These are phyloP conservation scores for Penicillium rolfsii DNA, from an alignment of 2,329 filamentous ascomycete species.

Conservation along the genomic window DNA sequence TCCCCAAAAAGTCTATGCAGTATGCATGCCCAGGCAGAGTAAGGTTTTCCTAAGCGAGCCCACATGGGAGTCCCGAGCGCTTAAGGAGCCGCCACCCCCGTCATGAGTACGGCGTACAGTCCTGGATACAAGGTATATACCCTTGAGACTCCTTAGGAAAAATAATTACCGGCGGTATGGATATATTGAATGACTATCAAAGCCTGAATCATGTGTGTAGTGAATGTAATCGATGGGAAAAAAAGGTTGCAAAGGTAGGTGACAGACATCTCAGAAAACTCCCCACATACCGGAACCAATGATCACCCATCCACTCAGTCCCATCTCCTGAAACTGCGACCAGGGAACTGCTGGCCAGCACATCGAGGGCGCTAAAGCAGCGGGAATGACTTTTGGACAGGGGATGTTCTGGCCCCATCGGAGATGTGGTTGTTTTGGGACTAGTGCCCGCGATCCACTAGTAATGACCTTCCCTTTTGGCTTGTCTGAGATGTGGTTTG, in stretches of 20 bases:
- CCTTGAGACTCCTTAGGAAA: not conserved
- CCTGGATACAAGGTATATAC: not conserved
- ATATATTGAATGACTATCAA: not conserved
- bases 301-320: not conserved
- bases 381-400: not conserved
- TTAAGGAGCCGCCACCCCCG: slow-evolving; percentile 25
- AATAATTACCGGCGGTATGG: not conserved
- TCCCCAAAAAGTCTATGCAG: not conserved
- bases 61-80: slow-evolving; percentile 23
- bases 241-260: not conserved
- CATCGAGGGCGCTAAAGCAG: slow-evolving; percentile 8
- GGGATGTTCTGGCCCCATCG: slow-evolving; percentile 20
- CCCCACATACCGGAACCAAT: not conserved
- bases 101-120: not conserved
- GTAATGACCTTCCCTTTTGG: slow-evolving; percentile 32
- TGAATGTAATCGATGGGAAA: not conserved
- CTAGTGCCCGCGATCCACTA: slow-evolving; percentile 13
- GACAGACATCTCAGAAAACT: not conserved
- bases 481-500: not conserved
- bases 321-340: slow-evolving; percentile 1
- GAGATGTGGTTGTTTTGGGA: slow-evolving; percentile 17
- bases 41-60: slow-evolving; percentile 29
- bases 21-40: slow-evolving; percentile 1
- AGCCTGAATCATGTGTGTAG: not conserved
- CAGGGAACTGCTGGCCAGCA: slow-evolving; percentile 6